Evolutionary conservation across 495 filamentous ascomycete species (phyloP), one percentile per base, ranked within the genome.

Genomic region (Thermothielavioides terrestris): DNA sequence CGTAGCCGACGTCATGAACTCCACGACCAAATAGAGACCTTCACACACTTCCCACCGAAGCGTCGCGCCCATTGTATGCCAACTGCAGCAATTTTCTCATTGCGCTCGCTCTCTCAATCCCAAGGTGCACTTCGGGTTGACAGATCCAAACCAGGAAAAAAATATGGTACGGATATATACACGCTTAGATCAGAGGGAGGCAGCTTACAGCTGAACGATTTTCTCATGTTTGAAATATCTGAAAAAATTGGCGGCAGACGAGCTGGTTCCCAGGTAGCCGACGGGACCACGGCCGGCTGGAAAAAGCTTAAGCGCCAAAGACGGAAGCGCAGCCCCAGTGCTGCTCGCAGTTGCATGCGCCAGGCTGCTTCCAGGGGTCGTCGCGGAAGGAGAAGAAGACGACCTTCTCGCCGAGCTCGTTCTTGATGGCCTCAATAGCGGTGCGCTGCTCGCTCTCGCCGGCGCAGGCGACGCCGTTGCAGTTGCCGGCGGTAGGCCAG

Each of bases 381-480:
- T 94, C 73, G 56, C 71, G 69, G 70, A 76, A 94, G 42, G 81
- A 85, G 79, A 95, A 90, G 73, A 94, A 80, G 66, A 84, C 78
- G 49, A 77, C 76, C 63, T 77, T 72, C 56, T 65, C 63, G 49
- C 80, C 81, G 22, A 67, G 58, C 50, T 69, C 58, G 52, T 72
- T 56, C 55, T 69, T 52, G 57, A 95, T 88, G 25, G 72, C 69
- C 49, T 72, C 56, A 63, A 96, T 75, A 54, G 91, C 91, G n/a
- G 59, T 60, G 49, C 63, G 61, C 77, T 97, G 91, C 70, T 92
- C 68, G 12, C 54, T 9, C 1, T 32, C n/a, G 46, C 85, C 81
- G 39, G 89, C 79, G 54, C 84, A 69, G 27, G 89, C 89, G 12
- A 53, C 65, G 50, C 88, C 88, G 65, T 89, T 89, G 63, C 77